Percentiles rank a stretch among this genome's conserved stretches.
These are phyloP conservation scores for Pelargonium exstipulatum DNA, from an alignment of 441 rosid genomes.

Conservation along the genomic window DNA sequence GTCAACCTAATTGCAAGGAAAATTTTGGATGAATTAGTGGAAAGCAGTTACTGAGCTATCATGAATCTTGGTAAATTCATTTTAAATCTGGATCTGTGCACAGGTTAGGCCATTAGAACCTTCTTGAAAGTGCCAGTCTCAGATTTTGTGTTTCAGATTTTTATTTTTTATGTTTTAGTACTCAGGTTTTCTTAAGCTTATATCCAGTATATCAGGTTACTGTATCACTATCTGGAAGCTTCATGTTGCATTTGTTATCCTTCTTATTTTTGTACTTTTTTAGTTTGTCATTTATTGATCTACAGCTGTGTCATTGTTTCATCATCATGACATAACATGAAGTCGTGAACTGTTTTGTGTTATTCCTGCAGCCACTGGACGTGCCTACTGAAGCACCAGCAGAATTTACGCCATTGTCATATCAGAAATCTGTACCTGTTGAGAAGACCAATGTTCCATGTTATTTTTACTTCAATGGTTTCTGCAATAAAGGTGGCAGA, in stretches of 20 bases:
- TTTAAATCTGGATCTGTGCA: no score
- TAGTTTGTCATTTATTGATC: constrained; percentile 7
- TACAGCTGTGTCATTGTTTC: neutral
- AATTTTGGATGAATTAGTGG: no score
- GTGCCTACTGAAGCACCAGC: constrained; percentile 26
- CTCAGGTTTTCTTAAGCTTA: neutral
- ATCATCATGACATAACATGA: neutral
- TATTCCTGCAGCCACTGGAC: constrained; percentile 43
- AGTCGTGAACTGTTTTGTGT: neutral
- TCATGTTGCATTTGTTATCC: neutral
- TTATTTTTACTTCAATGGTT: constrained; percentile 40
- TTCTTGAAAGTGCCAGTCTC: neutral
- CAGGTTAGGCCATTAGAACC: no score
- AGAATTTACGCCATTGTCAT: constrained; percentile 23
- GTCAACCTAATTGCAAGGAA: no score
- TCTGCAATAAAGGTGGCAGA: constrained; percentile 45
- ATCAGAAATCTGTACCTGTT: constrained; percentile 24
- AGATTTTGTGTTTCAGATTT: neutral
- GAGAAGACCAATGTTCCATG: constrained; percentile 42
- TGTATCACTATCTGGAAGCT: neutral
- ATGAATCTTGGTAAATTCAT: no score
- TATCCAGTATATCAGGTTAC: neutral
- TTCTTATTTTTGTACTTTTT: neutral
- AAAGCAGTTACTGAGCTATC: no score
- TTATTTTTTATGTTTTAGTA: no score